Percentiles rank a stretch among this genome's conserved stretches.
Evolutionary conservation across 2,329 filamentous ascomycete genomes (phyloP).

Genomic region (Tolypocladium guangdongense): DNA sequence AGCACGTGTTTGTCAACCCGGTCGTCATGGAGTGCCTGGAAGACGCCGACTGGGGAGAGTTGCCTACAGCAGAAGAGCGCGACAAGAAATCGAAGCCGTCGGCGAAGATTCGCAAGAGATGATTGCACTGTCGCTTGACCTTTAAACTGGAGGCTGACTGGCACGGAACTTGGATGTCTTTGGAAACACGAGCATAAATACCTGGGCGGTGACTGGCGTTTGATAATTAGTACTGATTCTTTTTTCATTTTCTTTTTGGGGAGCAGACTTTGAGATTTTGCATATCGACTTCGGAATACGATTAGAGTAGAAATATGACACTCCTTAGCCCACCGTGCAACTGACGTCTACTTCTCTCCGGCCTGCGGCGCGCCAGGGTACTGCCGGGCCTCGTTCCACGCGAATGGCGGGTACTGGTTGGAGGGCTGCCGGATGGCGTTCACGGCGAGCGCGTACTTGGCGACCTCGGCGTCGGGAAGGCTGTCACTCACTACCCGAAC

Average conservation of each 20-base stretch:
- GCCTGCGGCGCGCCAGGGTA: neutral
- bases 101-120: constrained; percentile 11
- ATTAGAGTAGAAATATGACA: neutral
- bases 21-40: constrained; percentile 26
- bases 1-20: constrained; percentile 26
- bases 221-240: neutral
- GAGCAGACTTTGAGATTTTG: neutral
- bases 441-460: no score
- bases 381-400: no score
- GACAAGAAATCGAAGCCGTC: constrained; percentile 4
- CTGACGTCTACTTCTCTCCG: neutral
- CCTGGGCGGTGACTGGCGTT: neutral
- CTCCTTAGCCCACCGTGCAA: neutral
- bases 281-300: neutral
- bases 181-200: neutral
- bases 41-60: constrained; percentile 22
- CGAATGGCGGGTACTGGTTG: no score
- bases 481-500: no score
- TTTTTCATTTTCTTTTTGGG: neutral
- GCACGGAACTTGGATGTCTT: neutral
- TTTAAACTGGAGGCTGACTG: neutral
- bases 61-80: constrained; percentile 3
- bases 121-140: neutral
- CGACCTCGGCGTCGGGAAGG: no score
- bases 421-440: no score